Evolutionary conservation across 306 rosid species (phyloP), one percentile per base, ranked within the genome.

Genomic region (Casuarina glauca): DNA sequence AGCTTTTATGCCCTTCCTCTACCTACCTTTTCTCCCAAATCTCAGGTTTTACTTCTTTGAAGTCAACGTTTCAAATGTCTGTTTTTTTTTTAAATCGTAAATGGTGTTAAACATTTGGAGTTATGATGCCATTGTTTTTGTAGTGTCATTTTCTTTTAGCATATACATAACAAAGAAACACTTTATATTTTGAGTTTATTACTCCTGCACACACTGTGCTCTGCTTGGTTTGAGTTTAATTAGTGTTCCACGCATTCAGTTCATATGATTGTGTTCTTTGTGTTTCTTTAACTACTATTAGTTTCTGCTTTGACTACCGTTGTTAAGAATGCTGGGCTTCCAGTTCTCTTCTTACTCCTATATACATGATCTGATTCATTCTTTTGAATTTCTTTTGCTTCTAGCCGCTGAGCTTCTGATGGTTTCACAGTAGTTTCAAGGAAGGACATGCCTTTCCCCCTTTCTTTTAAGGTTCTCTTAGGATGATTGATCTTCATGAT

Each of bases 1-100:
- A 74, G 42, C 76, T 32, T 66, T 48, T 66, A 66, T 66, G 50
- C n/a, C 50, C 49, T 66, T 66, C 26, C 13, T n/a, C 71, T 41
- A 64, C 16, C 41, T 38, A 38, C 70, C 49, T 38, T 48, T 11
- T 61, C 67, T 61, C 15, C 15, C 41, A 61, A 6, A 9, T 61
- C 10, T 61, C n/a, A 4, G 6, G 39, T 10, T 35, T 35, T 61
- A 61, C 41, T 61, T 42, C 69, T 62, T 16, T 12, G 43, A 32
- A 62, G 41, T 62, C 69, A 62, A 32, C 19, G 69, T 36, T 36
- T 43, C 5, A 62, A 62, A 35, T 62, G 11, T 62, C 16, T 26
- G 26, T 20, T 20, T 20, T 20, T 20, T 20, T 20, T 20, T 20
- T 20, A 20, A 20, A 26, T 26, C 32, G 1, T 26, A 26, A 26